phyloP scores from a whole-genome alignment of 2,329 filamentous ascomycete species.

The Trichophyton rubrum region DNA sequence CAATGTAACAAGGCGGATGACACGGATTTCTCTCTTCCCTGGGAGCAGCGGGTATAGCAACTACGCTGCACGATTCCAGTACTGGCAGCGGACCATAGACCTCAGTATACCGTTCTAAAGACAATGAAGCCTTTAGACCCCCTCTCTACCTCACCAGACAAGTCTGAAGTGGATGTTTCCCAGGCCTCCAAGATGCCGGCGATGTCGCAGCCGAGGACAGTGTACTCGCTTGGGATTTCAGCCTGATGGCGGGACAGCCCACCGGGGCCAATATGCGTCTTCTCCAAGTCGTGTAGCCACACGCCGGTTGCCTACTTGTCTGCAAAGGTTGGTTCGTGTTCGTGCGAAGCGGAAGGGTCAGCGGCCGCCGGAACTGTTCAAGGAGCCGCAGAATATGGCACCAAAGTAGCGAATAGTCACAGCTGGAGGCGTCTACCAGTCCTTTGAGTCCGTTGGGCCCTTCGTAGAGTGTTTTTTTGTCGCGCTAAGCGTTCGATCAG shows the following conservation, averaged over 20 bases:
- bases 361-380: background rate
- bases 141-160: background rate
- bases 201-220: background rate
- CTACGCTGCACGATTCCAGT: background rate
- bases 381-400: background rate
- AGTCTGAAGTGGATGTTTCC: background rate
- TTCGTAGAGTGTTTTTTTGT: background rate
- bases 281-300: slow-evolving; percentile 1
- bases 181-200: background rate
- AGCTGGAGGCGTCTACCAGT: background rate
- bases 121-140: slow-evolving; percentile 1
- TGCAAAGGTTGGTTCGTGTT: background rate
- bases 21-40: background rate
- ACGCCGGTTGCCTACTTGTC: background rate
- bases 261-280: slow-evolving; percentile 1
- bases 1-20: background rate
- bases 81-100: background rate
- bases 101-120: background rate
- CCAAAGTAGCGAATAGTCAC: background rate
- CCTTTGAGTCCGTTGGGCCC: too few relatives aligned
- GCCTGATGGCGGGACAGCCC: slow-evolving; percentile 2
- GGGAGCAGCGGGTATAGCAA: background rate
- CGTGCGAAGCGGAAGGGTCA: background rate
- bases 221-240: background rate
- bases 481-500: background rate